A percentile compares a stretch with the other conserved stretches of the same genome.
Evolutionary conservation across 352 stramenopile genomes (phyloP).

Genomic region (Elongisporangium anandrum): DNA sequence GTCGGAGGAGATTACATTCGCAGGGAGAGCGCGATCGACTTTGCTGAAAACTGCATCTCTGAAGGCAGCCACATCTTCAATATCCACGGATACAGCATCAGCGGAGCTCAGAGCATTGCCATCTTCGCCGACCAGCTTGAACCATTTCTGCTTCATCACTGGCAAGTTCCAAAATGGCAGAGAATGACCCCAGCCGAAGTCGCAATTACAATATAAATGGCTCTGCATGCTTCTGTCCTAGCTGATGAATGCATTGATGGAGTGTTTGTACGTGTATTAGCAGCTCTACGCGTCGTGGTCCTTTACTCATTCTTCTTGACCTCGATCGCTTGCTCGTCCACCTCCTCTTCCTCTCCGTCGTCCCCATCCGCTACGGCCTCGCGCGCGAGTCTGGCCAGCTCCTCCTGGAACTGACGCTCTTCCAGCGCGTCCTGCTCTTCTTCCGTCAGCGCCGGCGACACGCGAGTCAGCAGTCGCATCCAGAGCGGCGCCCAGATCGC

Average conservation of each 20-base stretch:
- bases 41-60: background rate
- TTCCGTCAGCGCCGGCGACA: constrained; percentile 58
- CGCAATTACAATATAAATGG: too few relatives aligned
- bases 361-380: background rate
- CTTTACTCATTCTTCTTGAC: background rate
- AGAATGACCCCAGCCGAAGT: too few relatives aligned
- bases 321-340: constrained; percentile 19
- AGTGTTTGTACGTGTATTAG: constrained; percentile 3
- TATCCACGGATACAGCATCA: background rate
- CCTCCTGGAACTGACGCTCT: constrained; percentile 35
- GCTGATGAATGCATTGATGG: background rate
- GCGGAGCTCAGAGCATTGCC: too few relatives aligned
- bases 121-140: too few relatives aligned
- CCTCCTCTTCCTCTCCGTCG: constrained; percentile 25
- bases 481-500: constrained; percentile 83
- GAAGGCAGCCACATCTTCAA: background rate
- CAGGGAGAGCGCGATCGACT: background rate
- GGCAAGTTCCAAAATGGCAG: too few relatives aligned
- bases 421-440: constrained; percentile 52
- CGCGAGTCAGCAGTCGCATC: constrained; percentile 63
- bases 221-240: too few relatives aligned
- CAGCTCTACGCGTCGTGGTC: background rate
- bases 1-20: background rate
- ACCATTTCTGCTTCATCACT: too few relatives aligned
- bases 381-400: constrained; percentile 37